phyloP scores from a whole-genome alignment of 2,329 filamentous ascomycete genomes.

The Aspergillus fructus region DNA sequence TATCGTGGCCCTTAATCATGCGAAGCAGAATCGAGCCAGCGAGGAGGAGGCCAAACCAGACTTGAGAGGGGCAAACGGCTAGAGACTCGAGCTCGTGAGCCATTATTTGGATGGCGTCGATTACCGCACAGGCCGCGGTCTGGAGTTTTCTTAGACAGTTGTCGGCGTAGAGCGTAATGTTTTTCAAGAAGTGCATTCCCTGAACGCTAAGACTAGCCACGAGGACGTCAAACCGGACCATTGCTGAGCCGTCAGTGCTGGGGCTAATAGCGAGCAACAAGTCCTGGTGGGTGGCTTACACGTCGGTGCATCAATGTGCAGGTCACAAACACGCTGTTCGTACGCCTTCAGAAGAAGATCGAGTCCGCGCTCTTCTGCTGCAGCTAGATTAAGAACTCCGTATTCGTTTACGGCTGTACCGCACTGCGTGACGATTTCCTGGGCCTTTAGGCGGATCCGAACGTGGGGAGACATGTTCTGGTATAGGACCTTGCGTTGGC shows the following conservation, averaged over 20 bases:
- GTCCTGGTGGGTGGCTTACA: constrained; percentile 22
- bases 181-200: constrained; percentile 39
- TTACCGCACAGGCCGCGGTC: constrained; percentile 29
- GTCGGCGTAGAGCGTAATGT: constrained; percentile 25
- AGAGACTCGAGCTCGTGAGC: constrained; percentile 21
- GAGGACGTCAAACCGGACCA: constrained; percentile 30
- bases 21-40: constrained; percentile 35
- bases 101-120: constrained; percentile 29
- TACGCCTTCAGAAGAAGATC: constrained; percentile 38
- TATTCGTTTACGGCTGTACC: constrained; percentile 37
- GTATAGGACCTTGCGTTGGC: constrained; percentile 33
- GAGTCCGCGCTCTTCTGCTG: constrained; percentile 39
- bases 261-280: no score
- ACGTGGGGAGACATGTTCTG: constrained; percentile 34
- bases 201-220: constrained; percentile 35
- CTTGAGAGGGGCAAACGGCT: constrained; percentile 27
- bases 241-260: constrained; percentile 20
- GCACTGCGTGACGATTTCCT: constrained; percentile 38
- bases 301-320: constrained; percentile 33
- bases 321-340: constrained; percentile 36
- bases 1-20: constrained; percentile 38
- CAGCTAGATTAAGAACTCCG: constrained; percentile 38
- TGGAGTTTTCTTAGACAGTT: constrained; percentile 28
- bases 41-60: constrained; percentile 31
- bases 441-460: constrained; percentile 38